phyloP scores from a whole-genome alignment of 441 rosid species.

The Lepidium campestre region DNA sequence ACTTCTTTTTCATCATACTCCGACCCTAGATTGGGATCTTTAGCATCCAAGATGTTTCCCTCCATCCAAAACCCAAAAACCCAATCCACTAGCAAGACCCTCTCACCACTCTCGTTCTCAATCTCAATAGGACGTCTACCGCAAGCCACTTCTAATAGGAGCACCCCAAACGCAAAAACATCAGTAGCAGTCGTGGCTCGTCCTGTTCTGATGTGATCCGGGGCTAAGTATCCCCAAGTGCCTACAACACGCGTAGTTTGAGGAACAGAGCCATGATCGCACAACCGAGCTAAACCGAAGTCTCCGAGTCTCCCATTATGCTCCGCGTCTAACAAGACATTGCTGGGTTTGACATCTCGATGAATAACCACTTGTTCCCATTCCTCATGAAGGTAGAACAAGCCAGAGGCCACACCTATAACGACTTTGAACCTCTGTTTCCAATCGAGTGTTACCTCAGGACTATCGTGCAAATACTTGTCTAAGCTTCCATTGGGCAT shows the following conservation, averaged over 20 bases:
- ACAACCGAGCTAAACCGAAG: slow-evolving; percentile 69
- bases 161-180: slow-evolving; percentile 69
- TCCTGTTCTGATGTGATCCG: slow-evolving; percentile 60
- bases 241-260: slow-evolving; percentile 70
- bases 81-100: slow-evolving; percentile 52
- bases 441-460: slow-evolving; percentile 42
- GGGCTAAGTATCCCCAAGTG: slow-evolving; percentile 70
- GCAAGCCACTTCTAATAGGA: slow-evolving; percentile 61
- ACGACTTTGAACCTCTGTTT: slow-evolving; percentile 54
- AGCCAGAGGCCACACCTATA: slow-evolving; percentile 61
- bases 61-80: slow-evolving; percentile 36
- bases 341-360: slow-evolving; percentile 51
- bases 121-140: slow-evolving; percentile 62
- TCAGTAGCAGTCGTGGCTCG: slow-evolving; percentile 54
- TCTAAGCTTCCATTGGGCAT: slow-evolving; percentile 81
- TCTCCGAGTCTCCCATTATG: slow-evolving; percentile 59
- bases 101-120: slow-evolving; percentile 26
- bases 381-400: slow-evolving; percentile 59
- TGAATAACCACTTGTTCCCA: slow-evolving; percentile 47
- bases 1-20: slow-evolving; percentile 35
- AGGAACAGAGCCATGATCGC: slow-evolving; percentile 57
- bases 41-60: slow-evolving; percentile 38
- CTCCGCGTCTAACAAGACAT: slow-evolving; percentile 51
- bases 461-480: slow-evolving; percentile 38
- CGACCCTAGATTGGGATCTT: slow-evolving; percentile 36